Evolutionary conservation across 371 early-diverging fungal genomes (phyloP), one percentile per base, ranked within the genome.

Genomic region (Mortierella sp.): DNA sequence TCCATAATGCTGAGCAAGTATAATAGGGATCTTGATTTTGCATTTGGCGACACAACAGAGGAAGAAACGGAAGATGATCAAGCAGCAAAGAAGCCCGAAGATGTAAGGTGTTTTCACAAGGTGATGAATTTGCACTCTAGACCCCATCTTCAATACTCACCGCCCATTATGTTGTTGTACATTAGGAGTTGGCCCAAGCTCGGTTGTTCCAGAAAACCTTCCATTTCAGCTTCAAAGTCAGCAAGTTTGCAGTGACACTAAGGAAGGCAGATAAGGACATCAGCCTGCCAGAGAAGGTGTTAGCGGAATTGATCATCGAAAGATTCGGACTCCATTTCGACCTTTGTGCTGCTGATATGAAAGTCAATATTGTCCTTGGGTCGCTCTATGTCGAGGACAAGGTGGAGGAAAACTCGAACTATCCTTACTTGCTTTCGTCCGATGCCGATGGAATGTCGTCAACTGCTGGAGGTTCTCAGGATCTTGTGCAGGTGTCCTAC

Each of bases 361-460:
- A 79, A 1, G 94, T 92, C 5, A 72, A 86, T 44, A 85, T 97
- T 12, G 83, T 86, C 0, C 85, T 97, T 14, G 84, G 88, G 37
- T 88, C 92, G 5, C 77, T 96, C 21, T 88, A 86, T 34, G 87
- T 96, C 0, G 90, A 91, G 28, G 96, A 97, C 79, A 83, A 84
- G 51, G 82, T 92, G 80, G 87, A 89, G 46, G 56, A 60, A 1
- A 84, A 86, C 3, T 73, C 85, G 14, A 85, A 79, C 31, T 90
- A 90, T 70, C 86, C 84, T n/a, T 90, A 91, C 62, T 60, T 95
- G 25, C 79, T 91, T 25, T 83, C 90, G 3, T 89, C 90, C 2
- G 88, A 88, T 34, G 81, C 65, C 1, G 80, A 81, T 17, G 80
- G 66, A 56, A 63, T 67, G n/a, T 69, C 79, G 29, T 69, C 63